Evolutionary conservation across 306 rosid species (phyloP).

Genomic region (Quercus aquifolioides): DNA sequence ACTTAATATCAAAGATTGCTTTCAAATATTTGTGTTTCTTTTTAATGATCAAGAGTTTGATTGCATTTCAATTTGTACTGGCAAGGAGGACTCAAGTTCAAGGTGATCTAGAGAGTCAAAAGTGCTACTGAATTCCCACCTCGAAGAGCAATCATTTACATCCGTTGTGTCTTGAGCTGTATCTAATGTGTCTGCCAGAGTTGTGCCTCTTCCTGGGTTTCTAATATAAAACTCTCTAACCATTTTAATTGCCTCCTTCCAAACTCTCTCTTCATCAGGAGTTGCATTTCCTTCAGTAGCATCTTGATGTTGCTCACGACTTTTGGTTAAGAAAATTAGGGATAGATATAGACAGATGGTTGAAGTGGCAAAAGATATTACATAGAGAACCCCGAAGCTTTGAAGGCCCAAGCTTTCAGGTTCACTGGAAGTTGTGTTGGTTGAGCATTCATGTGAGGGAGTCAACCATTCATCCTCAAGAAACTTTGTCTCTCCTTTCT

Average conservation of each 20-base stretch:
- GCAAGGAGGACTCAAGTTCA: no score
- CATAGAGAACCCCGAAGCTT: constrained; percentile 36
- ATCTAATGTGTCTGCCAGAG: no score
- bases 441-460: constrained; percentile 17
- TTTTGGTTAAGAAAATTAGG: not conserved
- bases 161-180: no score
- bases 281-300: not conserved
- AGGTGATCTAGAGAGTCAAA: no score
- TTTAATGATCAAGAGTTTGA: constrained; percentile 14
- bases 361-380: constrained; percentile 15
- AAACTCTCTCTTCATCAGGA: not conserved
- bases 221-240: constrained; percentile 17
- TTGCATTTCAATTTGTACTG: no score
- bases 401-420: constrained; percentile 37
- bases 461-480: constrained; percentile 43
- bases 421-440: not conserved
- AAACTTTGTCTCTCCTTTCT: constrained; percentile 31
- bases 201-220: not conserved
- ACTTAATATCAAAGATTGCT: constrained; percentile 48
- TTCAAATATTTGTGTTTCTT: constrained; percentile 19
- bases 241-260: constrained; percentile 13
- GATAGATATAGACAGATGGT: constrained; percentile 14
- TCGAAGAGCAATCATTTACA: no score
- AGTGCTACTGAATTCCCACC: no score
- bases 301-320: not conserved